Conservation (phyloP, 345 rosid genomes). For the Corchorus olitorius region DNA sequence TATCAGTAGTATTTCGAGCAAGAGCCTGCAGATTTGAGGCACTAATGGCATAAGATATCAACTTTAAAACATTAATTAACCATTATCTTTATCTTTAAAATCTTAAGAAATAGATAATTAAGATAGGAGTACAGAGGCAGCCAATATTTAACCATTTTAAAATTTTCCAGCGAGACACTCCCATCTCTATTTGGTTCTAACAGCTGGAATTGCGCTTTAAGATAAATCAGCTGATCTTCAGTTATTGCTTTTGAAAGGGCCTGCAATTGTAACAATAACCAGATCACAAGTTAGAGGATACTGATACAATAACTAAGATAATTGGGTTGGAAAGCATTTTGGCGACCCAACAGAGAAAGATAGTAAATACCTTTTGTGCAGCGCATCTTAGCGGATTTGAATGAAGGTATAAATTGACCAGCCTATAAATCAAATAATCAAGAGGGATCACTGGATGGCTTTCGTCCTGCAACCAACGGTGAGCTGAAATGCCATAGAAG, state of each 20-base stretch:
- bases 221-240: conserved; percentile 71
- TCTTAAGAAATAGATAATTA: conserved; percentile 2
- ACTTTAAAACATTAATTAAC: conserved; percentile 18
- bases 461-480: conserved; percentile 72
- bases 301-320: no score
- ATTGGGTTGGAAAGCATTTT: neutral
- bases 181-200: conserved; percentile 76
- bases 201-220: conserved; percentile 67
- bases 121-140: conserved; percentile 18
- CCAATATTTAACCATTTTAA: conserved; percentile 62
- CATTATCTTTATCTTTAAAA: neutral
- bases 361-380: conserved; percentile 68
- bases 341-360: neutral
- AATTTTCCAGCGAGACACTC: conserved; percentile 68
- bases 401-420: conserved; percentile 67
- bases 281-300: conserved; percentile 3
- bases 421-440: conserved; percentile 68
- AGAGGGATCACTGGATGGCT: conserved; percentile 50
- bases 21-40: conserved; percentile 51
- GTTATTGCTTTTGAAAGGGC: conserved; percentile 78
- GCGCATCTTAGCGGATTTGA: conserved; percentile 71
- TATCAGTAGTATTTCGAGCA: conserved; percentile 57
- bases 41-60: neutral
- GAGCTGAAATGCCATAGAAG: conserved; percentile 47
- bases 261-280: conserved; percentile 35